phyloP scores from a whole-genome alignment of 805 yeast genomes.

The Myxozyma sirexii region DNA sequence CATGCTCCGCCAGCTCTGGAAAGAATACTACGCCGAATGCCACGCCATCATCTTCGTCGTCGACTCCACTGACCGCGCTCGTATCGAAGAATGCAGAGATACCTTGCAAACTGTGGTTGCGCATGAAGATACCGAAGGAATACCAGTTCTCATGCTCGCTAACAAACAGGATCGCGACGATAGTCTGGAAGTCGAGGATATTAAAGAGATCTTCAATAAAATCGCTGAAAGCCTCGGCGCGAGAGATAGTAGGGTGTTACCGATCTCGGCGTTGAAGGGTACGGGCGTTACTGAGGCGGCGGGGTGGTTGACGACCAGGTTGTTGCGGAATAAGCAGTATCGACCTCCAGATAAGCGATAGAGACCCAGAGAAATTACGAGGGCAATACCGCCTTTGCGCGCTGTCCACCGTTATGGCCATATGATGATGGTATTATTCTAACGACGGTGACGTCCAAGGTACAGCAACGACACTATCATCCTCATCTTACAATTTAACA shows the following conservation, averaged over 20 bases:
- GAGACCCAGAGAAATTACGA: no score
- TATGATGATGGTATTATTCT: no score
- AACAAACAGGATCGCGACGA: slow-evolving; percentile 85
- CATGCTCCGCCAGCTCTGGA: slow-evolving; percentile 82
- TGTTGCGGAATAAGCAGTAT: slow-evolving; percentile 65
- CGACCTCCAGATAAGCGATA: slow-evolving; percentile 56
- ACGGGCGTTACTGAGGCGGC: slow-evolving; percentile 85
- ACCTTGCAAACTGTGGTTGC: slow-evolving; percentile 59
- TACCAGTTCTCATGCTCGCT: slow-evolving; percentile 92
- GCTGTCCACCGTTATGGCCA: no score
- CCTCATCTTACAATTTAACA: no score
- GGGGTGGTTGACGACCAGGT: slow-evolving; percentile 80
- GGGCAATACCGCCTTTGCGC: no score
- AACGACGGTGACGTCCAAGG: no score
- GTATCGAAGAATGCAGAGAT: slow-evolving; percentile 80
- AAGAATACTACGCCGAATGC: slow-evolving; percentile 77
- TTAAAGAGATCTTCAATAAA: slow-evolving; percentile 80
- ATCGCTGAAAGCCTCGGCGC: slow-evolving; percentile 85
- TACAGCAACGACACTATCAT: no score
- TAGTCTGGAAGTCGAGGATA: slow-evolving; percentile 71
- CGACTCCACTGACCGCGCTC: slow-evolving; percentile 82
- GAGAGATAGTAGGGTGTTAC: slow-evolving; percentile 85
- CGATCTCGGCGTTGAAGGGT: slow-evolving; percentile 79
- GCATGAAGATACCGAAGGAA: slow-evolving; percentile 67
- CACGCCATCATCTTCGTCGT: slow-evolving; percentile 93